Conservation (phyloP, 2,329 filamentous ascomycete species). For the Aspergillus transmontanensis region DNA sequence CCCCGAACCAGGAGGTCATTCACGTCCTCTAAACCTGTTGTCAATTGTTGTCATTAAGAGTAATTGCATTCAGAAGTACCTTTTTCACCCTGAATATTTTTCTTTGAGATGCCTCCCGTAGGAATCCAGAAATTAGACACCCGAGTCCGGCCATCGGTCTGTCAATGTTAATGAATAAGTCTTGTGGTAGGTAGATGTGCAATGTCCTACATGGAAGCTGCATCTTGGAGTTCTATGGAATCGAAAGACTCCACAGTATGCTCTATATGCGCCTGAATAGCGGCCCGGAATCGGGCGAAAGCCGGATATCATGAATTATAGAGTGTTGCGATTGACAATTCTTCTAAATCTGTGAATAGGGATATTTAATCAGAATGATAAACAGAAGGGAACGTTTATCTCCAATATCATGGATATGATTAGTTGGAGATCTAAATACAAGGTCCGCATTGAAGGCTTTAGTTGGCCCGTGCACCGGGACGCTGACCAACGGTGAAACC, state of each 20-base stretch:
- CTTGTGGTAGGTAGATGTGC: not conserved
- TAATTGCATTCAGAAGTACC: slow-evolving; percentile 23
- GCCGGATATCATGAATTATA: slow-evolving; percentile 30
- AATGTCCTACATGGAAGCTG: slow-evolving; percentile 40
- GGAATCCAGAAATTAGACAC: slow-evolving; percentile 80
- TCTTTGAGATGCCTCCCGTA: slow-evolving; percentile 66
- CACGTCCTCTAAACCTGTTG: slow-evolving; percentile 53
- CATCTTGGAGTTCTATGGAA: slow-evolving; percentile 23
- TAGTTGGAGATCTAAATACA: slow-evolving; percentile 7
- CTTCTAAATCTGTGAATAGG: not conserved
- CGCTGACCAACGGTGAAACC: slow-evolving; percentile 18
- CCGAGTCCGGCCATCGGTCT: slow-evolving; percentile 61
- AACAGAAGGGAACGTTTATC: not conserved
- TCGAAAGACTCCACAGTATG: slow-evolving; percentile 26
- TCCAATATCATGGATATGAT: slow-evolving; percentile 1
- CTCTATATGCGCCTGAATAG: slow-evolving; percentile 27
- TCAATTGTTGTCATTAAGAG: slow-evolving; percentile 43
- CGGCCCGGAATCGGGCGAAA: slow-evolving; percentile 28
- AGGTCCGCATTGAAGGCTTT: not conserved
- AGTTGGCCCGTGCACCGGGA: slow-evolving; percentile 8
- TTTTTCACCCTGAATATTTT: slow-evolving; percentile 53
- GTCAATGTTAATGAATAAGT: slow-evolving; percentile 14
- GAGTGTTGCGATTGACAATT: not conserved
- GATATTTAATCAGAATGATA: not conserved
- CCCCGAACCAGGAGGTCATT: slow-evolving; percentile 69